Percentiles rank a stretch among this genome's conserved stretches.
Evolutionary conservation across 371 early-diverging fungal genomes (phyloP).

Genomic region (Amoeboaphelidium protococcarum): DNA sequence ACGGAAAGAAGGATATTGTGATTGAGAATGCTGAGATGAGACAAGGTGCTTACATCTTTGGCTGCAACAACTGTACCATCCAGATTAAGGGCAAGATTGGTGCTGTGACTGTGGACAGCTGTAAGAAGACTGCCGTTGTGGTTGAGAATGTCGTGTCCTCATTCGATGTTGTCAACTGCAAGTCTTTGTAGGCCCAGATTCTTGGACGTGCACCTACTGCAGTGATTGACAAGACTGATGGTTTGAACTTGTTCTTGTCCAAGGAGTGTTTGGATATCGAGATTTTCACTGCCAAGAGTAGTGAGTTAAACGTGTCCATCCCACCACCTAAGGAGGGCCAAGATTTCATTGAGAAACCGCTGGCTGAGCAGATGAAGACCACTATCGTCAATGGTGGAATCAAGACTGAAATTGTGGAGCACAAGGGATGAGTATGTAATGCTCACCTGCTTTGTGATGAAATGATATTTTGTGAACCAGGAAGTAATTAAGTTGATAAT

Average conservation of each 20-base stretch:
- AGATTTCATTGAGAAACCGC: conserved; percentile 53
- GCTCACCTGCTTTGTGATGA: too few species aligned
- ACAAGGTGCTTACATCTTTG: conserved; percentile 72
- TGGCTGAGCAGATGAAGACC: conserved; percentile 80
- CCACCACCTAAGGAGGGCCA: conserved; percentile 32
- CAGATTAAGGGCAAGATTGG: conserved; percentile 73
- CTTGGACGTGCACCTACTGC: conserved; percentile 54
- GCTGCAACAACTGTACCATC: conserved; percentile 65
- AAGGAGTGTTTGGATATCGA: conserved; percentile 43
- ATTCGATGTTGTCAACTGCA: conserved; percentile 70
- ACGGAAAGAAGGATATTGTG: conserved; percentile 32
- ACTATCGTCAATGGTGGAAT: conserved; percentile 41
- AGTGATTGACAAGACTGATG: conserved; percentile 73
- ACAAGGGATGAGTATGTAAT: conserved; percentile 9
- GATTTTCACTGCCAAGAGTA: conserved; percentile 66
- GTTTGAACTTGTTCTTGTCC: conserved; percentile 58
- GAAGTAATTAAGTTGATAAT: too few species aligned
- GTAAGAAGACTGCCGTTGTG: conserved; percentile 61
- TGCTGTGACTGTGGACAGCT: conserved; percentile 57
- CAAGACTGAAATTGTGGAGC: conserved; percentile 57
- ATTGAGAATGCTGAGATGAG: conserved; percentile 52
- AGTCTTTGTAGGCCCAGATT: conserved; percentile 67
- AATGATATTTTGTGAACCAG: too few species aligned
- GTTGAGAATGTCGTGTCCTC: conserved; percentile 56
- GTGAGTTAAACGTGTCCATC: conserved; percentile 52